These are phyloP conservation scores for Chytridium lagenaria DNA, from an alignment of 371 early-diverging fungal species.

Conservation along the genomic window DNA sequence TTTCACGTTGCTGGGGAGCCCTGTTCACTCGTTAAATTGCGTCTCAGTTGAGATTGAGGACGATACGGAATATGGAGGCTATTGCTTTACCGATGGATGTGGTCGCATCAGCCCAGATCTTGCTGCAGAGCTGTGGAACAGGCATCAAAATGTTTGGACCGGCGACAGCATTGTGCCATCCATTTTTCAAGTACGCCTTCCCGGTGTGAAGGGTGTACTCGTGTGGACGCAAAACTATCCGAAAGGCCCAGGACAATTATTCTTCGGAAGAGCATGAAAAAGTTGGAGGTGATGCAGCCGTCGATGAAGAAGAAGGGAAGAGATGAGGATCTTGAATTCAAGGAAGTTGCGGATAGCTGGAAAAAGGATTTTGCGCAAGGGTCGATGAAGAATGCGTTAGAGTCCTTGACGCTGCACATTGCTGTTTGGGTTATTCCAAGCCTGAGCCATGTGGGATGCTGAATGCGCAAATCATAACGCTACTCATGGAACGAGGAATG, in stretches of 20 bases:
- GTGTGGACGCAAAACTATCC: too few relatives aligned
- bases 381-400: background rate
- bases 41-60: too few relatives aligned
- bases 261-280: background rate
- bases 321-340: background rate
- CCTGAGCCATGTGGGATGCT: constrained; percentile 12
- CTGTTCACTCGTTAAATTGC: too few relatives aligned
- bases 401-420: constrained; percentile 5
- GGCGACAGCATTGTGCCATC: background rate
- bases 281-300: background rate
- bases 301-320: background rate
- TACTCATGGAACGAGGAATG: constrained; percentile 33
- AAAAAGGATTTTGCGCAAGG: background rate
- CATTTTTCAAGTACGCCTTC: constrained; percentile 27
- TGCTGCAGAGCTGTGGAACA: too few relatives aligned
- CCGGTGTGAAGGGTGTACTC: constrained; percentile 31
- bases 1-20: too few relatives aligned
- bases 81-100: too few relatives aligned
- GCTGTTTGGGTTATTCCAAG: constrained; percentile 24
- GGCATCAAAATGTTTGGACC: background rate
- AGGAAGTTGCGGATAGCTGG: background rate
- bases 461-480: constrained; percentile 25
- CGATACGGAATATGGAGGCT: too few relatives aligned
- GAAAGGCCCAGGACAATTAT: too few relatives aligned
- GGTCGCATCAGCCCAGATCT: too few relatives aligned